Evolutionary conservation across 495 filamentous ascomycete species (phyloP).

Genomic region (Copromyces sp.): DNA sequence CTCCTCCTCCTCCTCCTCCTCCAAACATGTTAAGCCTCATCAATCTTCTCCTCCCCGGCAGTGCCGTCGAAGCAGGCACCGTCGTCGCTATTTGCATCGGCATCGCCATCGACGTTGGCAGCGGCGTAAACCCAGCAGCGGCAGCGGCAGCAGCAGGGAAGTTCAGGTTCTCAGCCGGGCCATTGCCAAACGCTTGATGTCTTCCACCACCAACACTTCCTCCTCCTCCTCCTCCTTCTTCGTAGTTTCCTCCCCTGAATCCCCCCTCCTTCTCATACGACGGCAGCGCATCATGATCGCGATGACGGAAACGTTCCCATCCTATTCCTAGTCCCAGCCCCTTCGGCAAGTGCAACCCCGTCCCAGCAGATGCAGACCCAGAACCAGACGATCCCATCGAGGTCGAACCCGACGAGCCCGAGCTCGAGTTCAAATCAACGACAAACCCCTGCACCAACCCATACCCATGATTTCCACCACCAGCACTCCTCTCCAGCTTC

Average conservation of each 20-base stretch:
- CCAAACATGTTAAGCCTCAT: not conserved
- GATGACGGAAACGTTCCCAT: not conserved
- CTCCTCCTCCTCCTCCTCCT: not conserved
- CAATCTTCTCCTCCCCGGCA: not conserved
- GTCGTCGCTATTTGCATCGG: not conserved
- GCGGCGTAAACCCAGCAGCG: not conserved
- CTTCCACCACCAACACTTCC: not conserved
- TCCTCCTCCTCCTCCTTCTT: not conserved
- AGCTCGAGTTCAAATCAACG: not conserved
- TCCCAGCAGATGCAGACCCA: not conserved
- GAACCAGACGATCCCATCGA: not conserved
- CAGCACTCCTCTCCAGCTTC: not conserved
- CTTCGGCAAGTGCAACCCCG: not conserved
- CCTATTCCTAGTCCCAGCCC: not conserved
- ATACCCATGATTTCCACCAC: not conserved
- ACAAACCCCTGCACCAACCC: not conserved
- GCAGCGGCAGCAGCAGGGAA: not conserved
- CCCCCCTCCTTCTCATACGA: not conserved
- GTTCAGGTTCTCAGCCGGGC: not conserved
- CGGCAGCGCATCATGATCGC: not conserved
- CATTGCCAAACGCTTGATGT: not conserved
- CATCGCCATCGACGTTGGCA: not conserved
- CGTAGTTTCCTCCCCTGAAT: not conserved
- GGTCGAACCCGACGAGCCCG: not conserved
- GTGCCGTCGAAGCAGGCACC: not conserved